Evolutionary conservation across 129 eudicot species (phyloP).

Genomic region (Rutidosis leptorrhynchoides): DNA sequence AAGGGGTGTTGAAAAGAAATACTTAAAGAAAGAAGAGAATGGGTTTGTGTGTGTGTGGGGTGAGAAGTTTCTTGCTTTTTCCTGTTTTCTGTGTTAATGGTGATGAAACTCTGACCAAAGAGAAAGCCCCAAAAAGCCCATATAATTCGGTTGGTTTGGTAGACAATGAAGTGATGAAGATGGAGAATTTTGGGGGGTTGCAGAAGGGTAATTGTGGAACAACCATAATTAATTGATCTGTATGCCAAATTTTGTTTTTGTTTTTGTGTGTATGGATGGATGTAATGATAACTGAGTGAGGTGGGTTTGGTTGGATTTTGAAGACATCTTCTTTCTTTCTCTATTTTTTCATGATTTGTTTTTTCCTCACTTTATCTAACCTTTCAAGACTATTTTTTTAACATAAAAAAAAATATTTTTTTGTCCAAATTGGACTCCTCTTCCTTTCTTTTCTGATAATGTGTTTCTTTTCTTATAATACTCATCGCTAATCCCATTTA

Average conservation of each 20-base stretch:
- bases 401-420: constrained; percentile 54
- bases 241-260: constrained; percentile 30
- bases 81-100: constrained; percentile 53
- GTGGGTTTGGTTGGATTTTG: constrained; percentile 59
- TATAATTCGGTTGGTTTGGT: constrained; percentile 45
- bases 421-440: constrained; percentile 61
- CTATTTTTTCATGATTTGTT: constrained; percentile 17
- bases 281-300: constrained; percentile 30
- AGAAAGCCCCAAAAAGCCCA: constrained; percentile 83
- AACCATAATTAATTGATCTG: constrained; percentile 31
- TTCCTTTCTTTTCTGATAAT: constrained; percentile 35
- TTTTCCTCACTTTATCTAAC: constrained; percentile 29
- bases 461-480: too few species aligned
- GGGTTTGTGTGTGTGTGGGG: constrained; percentile 29
- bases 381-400: constrained; percentile 28
- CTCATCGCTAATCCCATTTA: too few species aligned
- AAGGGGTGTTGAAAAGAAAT: constrained; percentile 27
- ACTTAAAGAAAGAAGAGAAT: constrained; percentile 11
- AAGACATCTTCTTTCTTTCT: too few species aligned
- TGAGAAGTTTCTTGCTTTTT: constrained; percentile 60
- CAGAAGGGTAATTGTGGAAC: constrained; percentile 82
- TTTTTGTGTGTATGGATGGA: constrained; percentile 15
- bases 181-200: constrained; percentile 67
- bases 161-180: constrained; percentile 77
- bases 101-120: constrained; percentile 56